Base-by-base conservation (phyloP, 768 basidiomycete species). In the Chiua virens region DNA sequence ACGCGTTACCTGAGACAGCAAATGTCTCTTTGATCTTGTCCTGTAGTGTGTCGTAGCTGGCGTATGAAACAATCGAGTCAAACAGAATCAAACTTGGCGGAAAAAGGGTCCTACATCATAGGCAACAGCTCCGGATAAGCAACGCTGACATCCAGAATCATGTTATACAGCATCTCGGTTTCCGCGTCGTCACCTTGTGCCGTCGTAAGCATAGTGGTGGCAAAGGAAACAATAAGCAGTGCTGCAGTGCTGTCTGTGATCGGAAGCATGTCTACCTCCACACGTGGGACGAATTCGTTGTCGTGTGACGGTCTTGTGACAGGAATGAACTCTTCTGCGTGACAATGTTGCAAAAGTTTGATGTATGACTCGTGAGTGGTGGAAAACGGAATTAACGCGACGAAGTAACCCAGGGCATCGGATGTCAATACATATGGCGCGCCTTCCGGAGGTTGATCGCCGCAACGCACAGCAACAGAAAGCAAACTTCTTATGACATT, bases 111-210 rank as follows among this genome's bases (percentile, higher is more conserved):
- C 53, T 73, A 92, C 91, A 81, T 78, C 64, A 90, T 76, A 2
- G 82, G 72, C 21, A 92, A 74, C 20, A 85, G 77, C 18, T 92
- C 88, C 1, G 92, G 92, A 67, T 82, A 87, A 9, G 74, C 68
- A 8, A 71, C 70, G 15, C 83, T 80, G 14, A 92, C 78, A 38
- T 92, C 86, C 27, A 88, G 81, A 27, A 97, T 75, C 28, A 96
- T 65, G 42, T 77, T 77, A 66, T 87, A 94, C 40, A 95, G 67
- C 36, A 94, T 85, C 64, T 91, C 82, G 3, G 85, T 86, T 70
- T 97, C 94, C 2, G 77, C 74, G 56, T 91, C 89, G 55, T 92
- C 89, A 3, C 86, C 84, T 61, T 90, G 85, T 1, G 89, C 85
- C 8, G 81, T 86, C 39, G 74, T 73, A 14, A 94, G 74, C 68